These are phyloP conservation scores for Rubroshorea leprosula DNA, from an alignment of 345 rosid species.

Conservation along the genomic window DNA sequence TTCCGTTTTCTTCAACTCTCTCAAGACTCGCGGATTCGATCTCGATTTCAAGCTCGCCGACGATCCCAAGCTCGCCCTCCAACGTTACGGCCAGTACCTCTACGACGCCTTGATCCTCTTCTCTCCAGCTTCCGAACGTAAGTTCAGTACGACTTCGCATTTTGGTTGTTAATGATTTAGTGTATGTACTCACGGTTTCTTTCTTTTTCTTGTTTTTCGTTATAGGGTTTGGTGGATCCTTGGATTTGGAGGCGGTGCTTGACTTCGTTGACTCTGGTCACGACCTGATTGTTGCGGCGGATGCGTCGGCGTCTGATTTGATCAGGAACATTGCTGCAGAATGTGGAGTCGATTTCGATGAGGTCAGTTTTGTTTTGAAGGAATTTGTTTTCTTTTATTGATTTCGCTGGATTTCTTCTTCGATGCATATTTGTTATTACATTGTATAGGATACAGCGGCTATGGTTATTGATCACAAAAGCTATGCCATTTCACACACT, in stretches of 20 bases:
- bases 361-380: constrained; percentile 32
- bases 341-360: constrained; percentile 71
- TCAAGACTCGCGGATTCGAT: constrained; percentile 51
- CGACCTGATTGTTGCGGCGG: constrained; percentile 58
- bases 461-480: constrained; percentile 55
- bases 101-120: constrained; percentile 55
- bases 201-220: neutral
- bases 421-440: neutral
- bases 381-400: neutral
- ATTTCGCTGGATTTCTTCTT: neutral
- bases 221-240: constrained; percentile 50
- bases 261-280: constrained; percentile 75
- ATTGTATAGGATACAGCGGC: constrained; percentile 49
- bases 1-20: constrained; percentile 58
- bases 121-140: constrained; percentile 59
- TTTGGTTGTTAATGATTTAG: neutral
- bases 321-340: constrained; percentile 46
- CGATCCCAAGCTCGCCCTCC: constrained; percentile 53
- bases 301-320: constrained; percentile 59
- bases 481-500: constrained; percentile 40
- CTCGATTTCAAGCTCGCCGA: constrained; percentile 62
- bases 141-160: constrained; percentile 12
- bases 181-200: neutral
- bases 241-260: constrained; percentile 48
- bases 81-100: constrained; percentile 58